A percentile compares a stretch with the other conserved stretches of the same genome.
phyloP scores from a whole-genome alignment of 139 green algal genomes.

The Zygnema circumcarinatum region DNA sequence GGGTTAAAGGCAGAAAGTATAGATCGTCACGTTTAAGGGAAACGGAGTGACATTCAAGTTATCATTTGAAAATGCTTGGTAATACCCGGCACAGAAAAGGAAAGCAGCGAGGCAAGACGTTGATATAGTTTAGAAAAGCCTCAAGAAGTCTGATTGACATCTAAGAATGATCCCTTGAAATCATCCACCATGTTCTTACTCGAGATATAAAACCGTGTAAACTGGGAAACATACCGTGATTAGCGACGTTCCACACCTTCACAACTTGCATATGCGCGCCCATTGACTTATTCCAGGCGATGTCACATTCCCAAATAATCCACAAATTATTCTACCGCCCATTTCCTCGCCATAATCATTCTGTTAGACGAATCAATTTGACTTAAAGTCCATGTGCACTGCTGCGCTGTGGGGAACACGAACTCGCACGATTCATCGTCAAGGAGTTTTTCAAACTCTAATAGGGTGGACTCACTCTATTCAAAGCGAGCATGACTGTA shows the following conservation, averaged over 20 bases:
- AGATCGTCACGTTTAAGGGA: neutral
- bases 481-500: neutral
- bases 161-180: too few species aligned
- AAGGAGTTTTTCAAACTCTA: too few species aligned
- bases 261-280: neutral
- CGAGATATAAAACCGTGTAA: neutral
- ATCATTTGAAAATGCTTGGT: neutral
- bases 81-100: neutral
- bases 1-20: neutral
- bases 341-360: too few species aligned
- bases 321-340: neutral
- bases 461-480: too few species aligned
- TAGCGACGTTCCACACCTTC: neutral
- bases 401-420: too few species aligned
- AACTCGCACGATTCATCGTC: too few species aligned
- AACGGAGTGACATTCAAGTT: neutral
- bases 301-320: neutral
- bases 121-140: too few species aligned
- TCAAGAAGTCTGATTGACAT: too few species aligned
- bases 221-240: neutral
- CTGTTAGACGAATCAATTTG: too few species aligned
- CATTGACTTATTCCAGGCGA: neutral
- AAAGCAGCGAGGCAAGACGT: neutral
- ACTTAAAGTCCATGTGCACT: too few species aligned
- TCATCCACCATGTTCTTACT: too few species aligned